These are phyloP conservation scores for Excoecaria cochinchinensis DNA, from an alignment of 345 rosid species.

Conservation along the genomic window DNA sequence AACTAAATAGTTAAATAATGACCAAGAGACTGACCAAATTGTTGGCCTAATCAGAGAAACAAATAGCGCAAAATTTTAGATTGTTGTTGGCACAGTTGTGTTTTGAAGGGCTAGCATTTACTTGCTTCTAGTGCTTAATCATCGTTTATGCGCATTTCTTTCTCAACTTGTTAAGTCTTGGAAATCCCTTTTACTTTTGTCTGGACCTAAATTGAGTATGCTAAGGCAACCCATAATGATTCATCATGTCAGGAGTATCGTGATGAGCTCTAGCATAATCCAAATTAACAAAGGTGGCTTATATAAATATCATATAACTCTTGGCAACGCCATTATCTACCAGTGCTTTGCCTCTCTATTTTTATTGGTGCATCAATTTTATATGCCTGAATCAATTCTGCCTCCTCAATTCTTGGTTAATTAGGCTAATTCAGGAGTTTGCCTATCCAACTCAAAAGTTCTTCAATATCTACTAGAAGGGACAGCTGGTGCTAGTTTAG, in stretches of 20 bases:
- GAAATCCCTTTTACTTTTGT: too few relatives aligned
- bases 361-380: not conserved
- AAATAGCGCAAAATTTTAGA: not conserved
- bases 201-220: not conserved
- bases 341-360: not conserved
- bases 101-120: not conserved
- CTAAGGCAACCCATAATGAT: not conserved
- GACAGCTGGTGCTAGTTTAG: conserved; percentile 68
- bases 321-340: not conserved
- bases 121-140: not conserved
- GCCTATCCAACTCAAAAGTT: conserved; percentile 51
- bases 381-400: conserved; percentile 1
- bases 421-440: conserved; percentile 61
- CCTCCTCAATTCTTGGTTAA: conserved; percentile 11
- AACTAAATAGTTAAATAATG: too few relatives aligned
- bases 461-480: conserved; percentile 74
- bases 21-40: too few relatives aligned
- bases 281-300: not conserved
- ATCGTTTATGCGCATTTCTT: not conserved
- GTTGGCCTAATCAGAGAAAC: too few relatives aligned
- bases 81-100: not conserved
- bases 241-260: not conserved
- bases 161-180: too few relatives aligned
- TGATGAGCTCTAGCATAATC: not conserved
- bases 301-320: not conserved